Conservation (phyloP, 2,329 filamentous ascomycete species). For the Apiospora pterosperma region DNA sequence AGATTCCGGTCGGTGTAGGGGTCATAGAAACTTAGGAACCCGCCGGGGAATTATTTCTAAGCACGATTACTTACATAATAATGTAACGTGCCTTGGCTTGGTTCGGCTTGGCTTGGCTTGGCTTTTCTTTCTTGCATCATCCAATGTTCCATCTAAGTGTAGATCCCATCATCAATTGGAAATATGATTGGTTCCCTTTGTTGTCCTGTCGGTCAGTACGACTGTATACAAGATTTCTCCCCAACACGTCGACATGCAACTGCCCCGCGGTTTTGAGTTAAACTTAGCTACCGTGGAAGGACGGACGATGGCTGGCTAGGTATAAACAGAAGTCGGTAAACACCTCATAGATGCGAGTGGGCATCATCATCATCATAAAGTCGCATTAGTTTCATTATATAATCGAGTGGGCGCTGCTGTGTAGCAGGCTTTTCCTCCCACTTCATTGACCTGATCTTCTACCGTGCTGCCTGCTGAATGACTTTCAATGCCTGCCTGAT, state of each 20-base stretch:
- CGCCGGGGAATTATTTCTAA: background rate
- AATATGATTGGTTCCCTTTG: background rate
- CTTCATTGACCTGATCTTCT: background rate
- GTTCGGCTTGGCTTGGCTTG: background rate
- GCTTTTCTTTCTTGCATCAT: background rate
- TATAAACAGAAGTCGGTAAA: too few species aligned
- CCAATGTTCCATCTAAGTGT: background rate
- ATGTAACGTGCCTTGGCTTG: too few species aligned
- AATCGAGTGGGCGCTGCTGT: background rate
- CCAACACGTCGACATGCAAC: background rate
- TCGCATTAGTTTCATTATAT: conserved; percentile 2
- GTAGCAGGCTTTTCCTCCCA: background rate
- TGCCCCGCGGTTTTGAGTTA: background rate
- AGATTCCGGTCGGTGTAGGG: background rate
- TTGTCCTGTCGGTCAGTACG: background rate
- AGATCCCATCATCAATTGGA: background rate
- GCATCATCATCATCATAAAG: background rate
- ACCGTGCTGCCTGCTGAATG: background rate
- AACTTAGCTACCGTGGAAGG: too few species aligned
- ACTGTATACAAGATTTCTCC: background rate
- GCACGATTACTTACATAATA: background rate
- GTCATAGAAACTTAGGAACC: background rate
- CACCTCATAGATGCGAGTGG: too few species aligned
- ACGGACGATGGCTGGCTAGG: too few species aligned
- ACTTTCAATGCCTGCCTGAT: background rate